Evolutionary conservation across 83 land plant genomes (phyloP), one percentile per base, ranked within the genome.

Genomic region (Picea abies): DNA sequence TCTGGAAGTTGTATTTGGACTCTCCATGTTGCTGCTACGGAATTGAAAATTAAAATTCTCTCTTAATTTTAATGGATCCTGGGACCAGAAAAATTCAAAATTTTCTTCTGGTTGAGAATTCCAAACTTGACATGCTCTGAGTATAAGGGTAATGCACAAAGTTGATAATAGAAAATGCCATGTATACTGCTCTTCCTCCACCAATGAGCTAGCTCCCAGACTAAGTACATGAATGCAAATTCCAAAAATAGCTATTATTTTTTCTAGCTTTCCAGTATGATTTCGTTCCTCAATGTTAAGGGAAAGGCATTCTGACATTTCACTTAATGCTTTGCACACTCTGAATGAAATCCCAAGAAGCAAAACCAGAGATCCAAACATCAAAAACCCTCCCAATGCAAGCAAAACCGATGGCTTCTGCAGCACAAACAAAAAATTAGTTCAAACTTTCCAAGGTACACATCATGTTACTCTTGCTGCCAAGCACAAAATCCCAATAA

Each of bases 181-280:
- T 15, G 93, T 94, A 75, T 93, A 94, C 68, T 96, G 99, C 82
- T 96, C 99, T 86, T 96, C 99, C 78, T 96, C 99, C 8, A 96
- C 97, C 88, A 96, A 84, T 29, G 99, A 96, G 88, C 97, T 94
- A 25, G 99, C 81, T 25, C 88, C 92, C 79, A 96, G 91, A 85
- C 96, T 90, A 22, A 85, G 23, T 29, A 88, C 92, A 87, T 93
- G 94, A 44, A 90, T 78, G 17, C 89, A 78, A 29, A 92, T 80
- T 12, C 90, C 92, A 82, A 84, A 65, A 25, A 90, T 14, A 63
- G 85, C 70, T 80, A 96, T 79, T 60, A 61, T 9, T 20, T 62
- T 79, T 37, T 35, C 80, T 22, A 79, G 66, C 4, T 60, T 60
- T 79, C 26, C 16, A 32, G 44, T 29, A 19, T 79, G 60, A 8